These are phyloP conservation scores for Echium plantagineum DNA, from an alignment of 257 asterid species.

Conservation along the genomic window DNA sequence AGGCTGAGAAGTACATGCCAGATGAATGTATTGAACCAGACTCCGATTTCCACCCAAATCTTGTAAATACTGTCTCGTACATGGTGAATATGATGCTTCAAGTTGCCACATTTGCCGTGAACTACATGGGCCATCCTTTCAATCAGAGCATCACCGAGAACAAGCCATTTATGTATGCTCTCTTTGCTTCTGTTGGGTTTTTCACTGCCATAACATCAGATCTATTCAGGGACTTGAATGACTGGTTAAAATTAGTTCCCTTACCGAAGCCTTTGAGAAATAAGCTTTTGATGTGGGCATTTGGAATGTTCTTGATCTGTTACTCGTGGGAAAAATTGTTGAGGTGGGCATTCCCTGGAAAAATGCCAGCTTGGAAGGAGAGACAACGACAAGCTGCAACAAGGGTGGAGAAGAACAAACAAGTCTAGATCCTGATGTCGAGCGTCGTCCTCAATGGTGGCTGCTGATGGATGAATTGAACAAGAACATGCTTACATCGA, in stretches of 20 bases:
- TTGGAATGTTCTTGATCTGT: slow-evolving; percentile 46
- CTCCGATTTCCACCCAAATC: slow-evolving; percentile 80
- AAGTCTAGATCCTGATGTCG: slow-evolving; percentile 11
- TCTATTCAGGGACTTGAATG: slow-evolving; percentile 68
- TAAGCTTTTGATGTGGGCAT: slow-evolving; percentile 74
- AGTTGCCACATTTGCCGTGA: slow-evolving; percentile 97
- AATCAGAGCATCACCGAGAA: slow-evolving; percentile 86
- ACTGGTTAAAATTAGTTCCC: slow-evolving; percentile 77
- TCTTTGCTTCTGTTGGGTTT: slow-evolving; percentile 63
- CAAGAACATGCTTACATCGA: not conserved
- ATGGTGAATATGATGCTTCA: slow-evolving; percentile 98
- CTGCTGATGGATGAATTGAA: not conserved
- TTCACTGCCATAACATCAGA: slow-evolving; percentile 81
- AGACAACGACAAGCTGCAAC: slow-evolving; percentile 52
- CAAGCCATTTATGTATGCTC: slow-evolving; percentile 59
- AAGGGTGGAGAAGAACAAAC: slow-evolving; percentile 44
- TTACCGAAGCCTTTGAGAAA: slow-evolving; percentile 69
- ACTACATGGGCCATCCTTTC: slow-evolving; percentile 98
- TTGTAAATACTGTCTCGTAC: slow-evolving; percentile 91
- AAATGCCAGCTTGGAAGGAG: slow-evolving; percentile 91
- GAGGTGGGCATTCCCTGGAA: slow-evolving; percentile 95
- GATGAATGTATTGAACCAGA: slow-evolving; percentile 96
- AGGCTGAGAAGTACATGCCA: slow-evolving; percentile 92
- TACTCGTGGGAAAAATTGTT: slow-evolving; percentile 69
- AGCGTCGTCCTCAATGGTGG: not conserved